Percentiles rank a stretch among this genome's conserved stretches.
phyloP scores from a whole-genome alignment of 352 stramenopile species.

The Lagenidium giganteum region DNA sequence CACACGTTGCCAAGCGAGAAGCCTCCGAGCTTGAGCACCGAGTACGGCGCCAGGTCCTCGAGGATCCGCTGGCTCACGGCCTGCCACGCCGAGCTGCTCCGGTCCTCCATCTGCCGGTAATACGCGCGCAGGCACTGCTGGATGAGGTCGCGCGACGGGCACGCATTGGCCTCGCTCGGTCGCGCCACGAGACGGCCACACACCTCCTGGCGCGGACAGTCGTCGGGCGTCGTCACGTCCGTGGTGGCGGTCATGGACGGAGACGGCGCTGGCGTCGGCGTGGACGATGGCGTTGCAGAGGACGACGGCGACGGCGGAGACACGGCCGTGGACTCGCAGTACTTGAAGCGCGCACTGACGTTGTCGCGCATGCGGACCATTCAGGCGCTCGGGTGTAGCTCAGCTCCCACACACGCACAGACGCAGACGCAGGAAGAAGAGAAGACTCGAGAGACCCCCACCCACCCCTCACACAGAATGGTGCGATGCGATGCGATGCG shows the following conservation, averaged over 20 bases:
- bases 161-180: slow-evolving; percentile 7
- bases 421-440: too few relatives aligned
- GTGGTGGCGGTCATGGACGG: slow-evolving; percentile 1
- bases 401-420: too few relatives aligned
- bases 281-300: slow-evolving; percentile 4
- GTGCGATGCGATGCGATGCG: too few relatives aligned
- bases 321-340: slow-evolving; percentile 31
- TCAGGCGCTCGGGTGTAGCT: too few relatives aligned
- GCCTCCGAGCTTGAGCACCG: slow-evolving; percentile 69
- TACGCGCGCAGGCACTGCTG: slow-evolving; percentile 52
- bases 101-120: slow-evolving; percentile 36
- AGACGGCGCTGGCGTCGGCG: background rate
- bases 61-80: slow-evolving; percentile 42
- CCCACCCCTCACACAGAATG: too few relatives aligned
- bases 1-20: slow-evolving; percentile 70
- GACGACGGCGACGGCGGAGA: background rate
- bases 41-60: slow-evolving; percentile 49
- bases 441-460: too few relatives aligned
- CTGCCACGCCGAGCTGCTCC: slow-evolving; percentile 17
- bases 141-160: slow-evolving; percentile 59
- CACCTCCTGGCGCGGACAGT: slow-evolving; percentile 4
- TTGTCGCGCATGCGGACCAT: background rate
- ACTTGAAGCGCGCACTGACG: slow-evolving; percentile 73
- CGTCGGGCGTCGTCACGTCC: slow-evolving; percentile 2
- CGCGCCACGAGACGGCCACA: too few relatives aligned